These are phyloP conservation scores for Xylaria venustula DNA, from an alignment of 495 filamentous ascomycete species.

Conservation along the genomic window DNA sequence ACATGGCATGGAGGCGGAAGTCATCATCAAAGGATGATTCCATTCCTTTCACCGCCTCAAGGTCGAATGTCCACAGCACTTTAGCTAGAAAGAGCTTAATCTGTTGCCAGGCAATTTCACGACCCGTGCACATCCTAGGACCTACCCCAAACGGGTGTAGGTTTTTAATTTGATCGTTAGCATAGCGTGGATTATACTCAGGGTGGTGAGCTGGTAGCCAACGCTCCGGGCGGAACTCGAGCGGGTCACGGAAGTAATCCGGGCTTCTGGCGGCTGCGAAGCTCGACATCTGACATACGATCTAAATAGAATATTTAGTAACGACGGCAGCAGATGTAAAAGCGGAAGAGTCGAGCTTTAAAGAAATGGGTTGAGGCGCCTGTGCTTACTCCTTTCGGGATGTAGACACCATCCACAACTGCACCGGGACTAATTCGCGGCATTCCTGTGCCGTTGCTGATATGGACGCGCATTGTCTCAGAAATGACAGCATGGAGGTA, in stretches of 20 bases:
- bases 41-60: neutral
- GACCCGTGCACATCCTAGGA: conserved; percentile 20
- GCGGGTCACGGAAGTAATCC: conserved; percentile 12
- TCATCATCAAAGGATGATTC: conserved; percentile 6
- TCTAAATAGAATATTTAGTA: neutral
- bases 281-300: neutral
- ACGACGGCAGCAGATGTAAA: neutral
- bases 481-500: conserved; percentile 19
- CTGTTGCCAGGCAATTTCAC: conserved; percentile 24
- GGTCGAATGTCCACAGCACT: conserved; percentile 23
- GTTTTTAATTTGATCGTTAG: conserved; percentile 1
- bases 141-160: conserved; percentile 19
- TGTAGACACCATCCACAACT: conserved; percentile 20
- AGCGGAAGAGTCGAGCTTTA: neutral
- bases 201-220: conserved; percentile 17
- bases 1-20: conserved; percentile 12
- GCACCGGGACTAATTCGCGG: conserved; percentile 23
- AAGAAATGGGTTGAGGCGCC: neutral
- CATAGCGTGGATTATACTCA: conserved; percentile 7
- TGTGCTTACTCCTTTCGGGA: conserved; percentile 20
- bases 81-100: conserved; percentile 20
- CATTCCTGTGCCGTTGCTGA: conserved; percentile 8
- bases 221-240: conserved; percentile 14
- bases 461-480: conserved; percentile 20
- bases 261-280: conserved; percentile 20